These are phyloP conservation scores for Zasmidium cellare DNA, from an alignment of 2,329 filamentous ascomycete species.

Conservation along the genomic window DNA sequence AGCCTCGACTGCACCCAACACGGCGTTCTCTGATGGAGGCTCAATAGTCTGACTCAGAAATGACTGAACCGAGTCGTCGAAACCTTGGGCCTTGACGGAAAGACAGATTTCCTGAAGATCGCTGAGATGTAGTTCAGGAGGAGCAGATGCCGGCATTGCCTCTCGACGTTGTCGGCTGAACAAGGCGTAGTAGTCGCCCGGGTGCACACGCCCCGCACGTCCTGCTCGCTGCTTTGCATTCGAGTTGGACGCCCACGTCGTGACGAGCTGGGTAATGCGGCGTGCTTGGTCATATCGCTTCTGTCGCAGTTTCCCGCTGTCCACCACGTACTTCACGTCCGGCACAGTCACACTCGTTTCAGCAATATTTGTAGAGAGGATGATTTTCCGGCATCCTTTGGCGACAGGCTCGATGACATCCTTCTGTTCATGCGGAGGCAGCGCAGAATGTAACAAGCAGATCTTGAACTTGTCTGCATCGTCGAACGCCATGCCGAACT, in stretches of 20 bases:
- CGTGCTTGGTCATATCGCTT: conserved; percentile 41
- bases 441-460: conserved; percentile 48
- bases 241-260: conserved; percentile 50
- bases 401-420: conserved; percentile 44
- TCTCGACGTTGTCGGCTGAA: conserved; percentile 42
- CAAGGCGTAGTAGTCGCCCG: conserved; percentile 52
- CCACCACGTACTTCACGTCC: conserved; percentile 53
- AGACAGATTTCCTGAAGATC: conserved; percentile 49
- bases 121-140: conserved; percentile 45
- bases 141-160: conserved; percentile 34
- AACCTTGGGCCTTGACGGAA: conserved; percentile 42
- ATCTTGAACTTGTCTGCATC: conserved; percentile 44
- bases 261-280: conserved; percentile 41
- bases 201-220: conserved; percentile 50
- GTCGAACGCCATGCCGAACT: conserved; percentile 42
- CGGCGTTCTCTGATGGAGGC: conserved; percentile 41
- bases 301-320: conserved; percentile 46
- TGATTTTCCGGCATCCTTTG: conserved; percentile 47
- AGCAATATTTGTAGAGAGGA: conserved; percentile 53
- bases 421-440: conserved; percentile 43
- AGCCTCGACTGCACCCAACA: conserved; percentile 41
- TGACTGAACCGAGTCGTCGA: conserved; percentile 39
- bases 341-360: conserved; percentile 55
- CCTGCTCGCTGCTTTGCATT: conserved; percentile 51
- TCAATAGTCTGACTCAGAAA: conserved; percentile 49